Evolutionary conservation across 2,329 filamentous ascomycete species (phyloP), one percentile per base, ranked within the genome.

Genomic region (Rosellinia necatrix): DNA sequence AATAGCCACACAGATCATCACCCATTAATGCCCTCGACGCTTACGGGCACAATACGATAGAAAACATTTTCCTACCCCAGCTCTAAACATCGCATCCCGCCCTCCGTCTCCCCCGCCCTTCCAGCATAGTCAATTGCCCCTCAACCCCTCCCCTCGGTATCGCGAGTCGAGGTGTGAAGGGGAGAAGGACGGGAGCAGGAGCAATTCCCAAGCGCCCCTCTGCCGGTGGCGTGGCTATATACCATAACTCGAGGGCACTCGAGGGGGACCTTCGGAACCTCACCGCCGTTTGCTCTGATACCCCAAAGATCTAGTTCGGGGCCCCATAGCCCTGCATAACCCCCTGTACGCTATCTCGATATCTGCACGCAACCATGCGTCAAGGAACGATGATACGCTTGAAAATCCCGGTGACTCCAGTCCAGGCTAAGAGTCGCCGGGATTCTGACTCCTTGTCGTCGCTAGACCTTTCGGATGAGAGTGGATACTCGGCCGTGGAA

Each of bases 401-500:
- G 67, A 83, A 80, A 63, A 69, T 71, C 59, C 72, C 75, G 53
- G 66, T 71, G 49, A 72, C 74, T 49, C 75, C 77, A 62, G 70
- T 72, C 70, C 80, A 78, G 70, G 71, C 69, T 43, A 65, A 72
- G 59, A 79, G 75, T 61, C 80, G 82, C 60, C 75, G 80, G 47
- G 75, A 71, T 56, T 84, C 81, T 25, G 76, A 79, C 64, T 75
- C 76, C 5, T 82, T 81, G 5, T 82, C 83, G 8, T 83, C 82
- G 1, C 72, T 82, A 53, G 75, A 83, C 65, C 75, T 85, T 5
- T 88, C 83, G 57, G 89, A 91, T 66, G 81, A 81, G 47, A 84
- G 81, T 49, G 87, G 85, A 53, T 91, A 92, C 71, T 89, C 86
- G 1, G 88, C 81, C 32, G 87, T 96, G 57, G 89, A 93, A 69